These are phyloP conservation scores for Hibiscus trionum DNA, from an alignment of 345 rosid species.

Conservation along the genomic window DNA sequence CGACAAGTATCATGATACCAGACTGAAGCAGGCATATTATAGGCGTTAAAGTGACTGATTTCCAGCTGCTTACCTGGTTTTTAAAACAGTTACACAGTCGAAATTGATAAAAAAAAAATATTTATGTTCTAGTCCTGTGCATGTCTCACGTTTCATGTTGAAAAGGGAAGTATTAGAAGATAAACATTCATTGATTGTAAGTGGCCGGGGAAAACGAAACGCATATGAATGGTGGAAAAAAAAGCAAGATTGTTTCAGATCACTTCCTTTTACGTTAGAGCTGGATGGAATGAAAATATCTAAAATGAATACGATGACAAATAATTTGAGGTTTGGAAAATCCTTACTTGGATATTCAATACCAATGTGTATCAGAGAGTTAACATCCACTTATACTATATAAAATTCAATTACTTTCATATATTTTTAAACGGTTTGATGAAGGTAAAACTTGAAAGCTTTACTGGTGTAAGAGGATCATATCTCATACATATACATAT, in stretches of 20 bases:
- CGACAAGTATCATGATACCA: not conserved
- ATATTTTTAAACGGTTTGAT: too few relatives aligned
- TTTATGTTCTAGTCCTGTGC: not conserved
- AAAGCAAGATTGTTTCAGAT: not conserved
- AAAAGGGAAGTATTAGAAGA: not conserved
- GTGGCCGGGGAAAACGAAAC: not conserved
- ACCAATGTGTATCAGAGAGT: too few relatives aligned
- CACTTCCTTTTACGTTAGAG: not conserved
- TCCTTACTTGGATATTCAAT: too few relatives aligned
- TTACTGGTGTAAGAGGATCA: too few relatives aligned
- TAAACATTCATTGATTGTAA: not conserved
- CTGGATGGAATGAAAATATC: too few relatives aligned
- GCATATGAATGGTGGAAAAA: not conserved
- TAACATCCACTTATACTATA: too few relatives aligned
- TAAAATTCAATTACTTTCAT: too few relatives aligned
- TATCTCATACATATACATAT: too few relatives aligned
- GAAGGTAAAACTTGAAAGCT: too few relatives aligned
- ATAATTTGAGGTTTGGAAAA: too few relatives aligned
- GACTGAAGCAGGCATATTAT: not conserved
- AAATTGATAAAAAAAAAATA: not conserved
- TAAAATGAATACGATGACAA: too few relatives aligned
- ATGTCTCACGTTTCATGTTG: conserved; percentile 2
- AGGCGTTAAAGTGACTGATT: conserved; percentile 7
- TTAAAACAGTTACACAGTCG: not conserved
- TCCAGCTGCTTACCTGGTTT: not conserved